Evolutionary conservation across 768 basidiomycete species (phyloP).

Genomic region (Ramaria sp.): DNA sequence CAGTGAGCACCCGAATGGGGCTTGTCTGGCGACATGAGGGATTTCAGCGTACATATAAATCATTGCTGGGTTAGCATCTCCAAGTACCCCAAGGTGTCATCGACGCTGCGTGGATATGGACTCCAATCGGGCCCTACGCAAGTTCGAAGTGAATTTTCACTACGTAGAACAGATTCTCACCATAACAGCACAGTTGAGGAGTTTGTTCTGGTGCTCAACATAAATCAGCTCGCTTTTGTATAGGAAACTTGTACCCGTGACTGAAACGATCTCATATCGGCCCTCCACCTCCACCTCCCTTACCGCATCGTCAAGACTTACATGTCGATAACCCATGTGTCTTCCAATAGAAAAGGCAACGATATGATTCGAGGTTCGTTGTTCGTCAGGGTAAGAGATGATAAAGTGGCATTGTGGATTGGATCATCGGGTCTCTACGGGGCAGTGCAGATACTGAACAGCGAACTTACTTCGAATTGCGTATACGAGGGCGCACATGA

Average conservation of each 20-base stretch:
- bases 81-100: too few species aligned
- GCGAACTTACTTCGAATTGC: not conserved
- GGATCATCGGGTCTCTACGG: not conserved
- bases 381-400: not conserved
- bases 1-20: too few species aligned
- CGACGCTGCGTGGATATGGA: too few species aligned
- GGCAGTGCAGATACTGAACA: not conserved
- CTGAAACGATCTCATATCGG: slow-evolving; percentile 26
- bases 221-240: slow-evolving; percentile 97
- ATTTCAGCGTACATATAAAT: too few species aligned
- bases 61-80: too few species aligned
- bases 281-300: slow-evolving; percentile 58
- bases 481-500: too few species aligned
- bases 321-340: slow-evolving; percentile 81
- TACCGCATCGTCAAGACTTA: slow-evolving; percentile 72
- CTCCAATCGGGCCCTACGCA: not conserved
- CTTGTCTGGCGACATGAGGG: too few species aligned
- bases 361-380: slow-evolving; percentile 17
- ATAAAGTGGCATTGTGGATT: not conserved
- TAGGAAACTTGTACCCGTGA: slow-evolving; percentile 77
- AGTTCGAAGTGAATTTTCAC: too few species aligned
- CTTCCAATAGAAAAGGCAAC: slow-evolving; percentile 78
- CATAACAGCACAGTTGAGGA: slow-evolving; percentile 83
- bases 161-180: slow-evolving; percentile 51
- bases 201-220: slow-evolving; percentile 77